Conservation (phyloP, 192 early-diverging fungal species). For the Podila verticillata region DNA sequence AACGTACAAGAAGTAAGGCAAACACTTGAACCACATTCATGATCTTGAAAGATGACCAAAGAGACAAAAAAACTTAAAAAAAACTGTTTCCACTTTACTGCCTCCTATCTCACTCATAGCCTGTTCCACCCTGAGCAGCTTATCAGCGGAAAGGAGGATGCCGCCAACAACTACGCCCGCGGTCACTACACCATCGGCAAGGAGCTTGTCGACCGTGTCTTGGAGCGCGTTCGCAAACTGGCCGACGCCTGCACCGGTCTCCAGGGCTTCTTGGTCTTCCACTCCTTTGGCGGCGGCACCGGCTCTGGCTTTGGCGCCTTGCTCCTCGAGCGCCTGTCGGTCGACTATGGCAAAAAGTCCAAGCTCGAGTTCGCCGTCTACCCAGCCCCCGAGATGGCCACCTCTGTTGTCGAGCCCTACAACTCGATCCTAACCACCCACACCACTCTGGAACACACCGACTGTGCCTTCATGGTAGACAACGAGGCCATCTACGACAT, state of each 20-base stretch:
- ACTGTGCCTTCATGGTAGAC: conserved; percentile 99
- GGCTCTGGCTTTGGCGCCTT: conserved; percentile 99
- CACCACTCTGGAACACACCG: conserved; percentile 98
- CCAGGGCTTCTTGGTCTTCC: conserved; percentile 99
- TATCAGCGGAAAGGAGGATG: conserved; percentile 99
- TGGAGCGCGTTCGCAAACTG: conserved; percentile 97
- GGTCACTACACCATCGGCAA: conserved; percentile 99
- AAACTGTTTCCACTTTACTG: neutral
- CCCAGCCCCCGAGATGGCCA: conserved; percentile 97
- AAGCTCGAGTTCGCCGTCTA: conserved; percentile 99
- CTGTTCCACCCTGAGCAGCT: conserved; percentile 89
- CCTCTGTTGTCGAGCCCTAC: conserved; percentile 97
- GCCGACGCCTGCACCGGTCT: conserved; percentile 98
- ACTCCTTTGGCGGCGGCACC: conserved; percentile 99
- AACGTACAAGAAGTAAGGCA: conserved; percentile 85
- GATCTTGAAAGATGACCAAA: neutral
- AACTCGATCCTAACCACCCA: conserved; percentile 99
- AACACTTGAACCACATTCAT: too few relatives aligned
- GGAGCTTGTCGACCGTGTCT: conserved; percentile 95
- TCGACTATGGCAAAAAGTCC: conserved; percentile 99
- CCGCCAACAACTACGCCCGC: conserved; percentile 99
- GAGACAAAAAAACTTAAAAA: neutral
- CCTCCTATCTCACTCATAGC: conserved; percentile 1
- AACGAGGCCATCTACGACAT: conserved; percentile 99
- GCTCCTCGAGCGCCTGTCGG: conserved; percentile 97